Base-by-base conservation (phyloP, 768 basidiomycete genomes). In the Suillus luteus region DNA sequence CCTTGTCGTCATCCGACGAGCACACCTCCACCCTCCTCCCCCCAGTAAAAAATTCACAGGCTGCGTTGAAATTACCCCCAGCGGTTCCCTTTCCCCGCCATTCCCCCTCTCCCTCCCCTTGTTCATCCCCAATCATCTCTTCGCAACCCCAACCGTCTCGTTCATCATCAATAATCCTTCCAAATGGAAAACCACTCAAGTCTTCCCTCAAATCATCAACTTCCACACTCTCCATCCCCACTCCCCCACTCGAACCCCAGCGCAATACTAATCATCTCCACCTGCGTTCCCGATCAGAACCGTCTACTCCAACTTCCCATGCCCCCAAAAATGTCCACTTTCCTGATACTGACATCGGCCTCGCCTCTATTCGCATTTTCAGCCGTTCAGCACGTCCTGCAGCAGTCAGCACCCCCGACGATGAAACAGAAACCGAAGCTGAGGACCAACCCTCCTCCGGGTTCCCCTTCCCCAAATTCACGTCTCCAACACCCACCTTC, bases 291-390 rank as follows among this genome's bases (percentile, higher is more conserved):
- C 80, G 74, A 72, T 89, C 88, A 9, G 86, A 85, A 37, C 92
- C 95, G 0, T 75, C 84, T 1, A 87, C 89, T 0, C 90, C 81
- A 0, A 61, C 85, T 0, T 60, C 64, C 35, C 40, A 31, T 19
- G 78, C 81, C 14, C 85, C 84, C 1, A 96, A 96, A 79, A 90
- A 87, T 59, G 96, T 98, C 0, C 95, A 96, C 72, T 99, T 98
- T 69, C 91, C 93, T 14, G 81, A 84, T 57, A 80, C 85, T 64
- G 82, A 84, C 51, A 81, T 82, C n/a, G 84, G 78, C 0, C 79
- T 92, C 27, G 86, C 85, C 37, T 86, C 83, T 2, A 82, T 92
- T 49, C 78, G 84, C 17, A 65, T 92, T 9, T 92, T 85, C 77
- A 84, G 73, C 69, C 86, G 83, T 69, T 86, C 80, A 62, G 96